Conservation (phyloP, 805 yeast genomes). For the Wickerhamomyces sydowiorum region DNA sequence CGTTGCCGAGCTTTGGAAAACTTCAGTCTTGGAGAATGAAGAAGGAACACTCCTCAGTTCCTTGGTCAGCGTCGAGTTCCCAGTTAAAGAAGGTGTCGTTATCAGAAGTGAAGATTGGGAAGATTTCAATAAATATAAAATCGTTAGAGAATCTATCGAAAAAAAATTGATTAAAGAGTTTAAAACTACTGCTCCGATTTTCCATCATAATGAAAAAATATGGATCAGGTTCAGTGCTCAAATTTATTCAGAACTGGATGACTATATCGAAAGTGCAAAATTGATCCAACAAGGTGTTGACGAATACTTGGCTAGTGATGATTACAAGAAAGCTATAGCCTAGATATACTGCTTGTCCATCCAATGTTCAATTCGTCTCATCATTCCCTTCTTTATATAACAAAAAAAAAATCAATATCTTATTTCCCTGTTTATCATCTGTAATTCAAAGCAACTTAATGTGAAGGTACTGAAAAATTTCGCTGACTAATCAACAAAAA, state of each 20-base stretch:
- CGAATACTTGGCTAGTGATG: conserved; percentile 12
- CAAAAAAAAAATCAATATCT: no score
- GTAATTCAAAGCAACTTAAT: no score
- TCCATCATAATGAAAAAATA: conserved; percentile 32
- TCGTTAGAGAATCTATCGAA: conserved; percentile 17
- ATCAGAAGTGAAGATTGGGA: conserved; percentile 13
- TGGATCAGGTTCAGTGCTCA: conserved; percentile 55
- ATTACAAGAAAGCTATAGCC: not conserved
- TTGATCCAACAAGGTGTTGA: conserved; percentile 29
- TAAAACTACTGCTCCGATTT: conserved; percentile 45
- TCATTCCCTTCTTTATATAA: no score
- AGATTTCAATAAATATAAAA: conserved; percentile 9
- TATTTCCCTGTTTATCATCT: no score
- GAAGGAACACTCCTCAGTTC: conserved; percentile 32
- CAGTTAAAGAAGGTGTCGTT: conserved; percentile 20
- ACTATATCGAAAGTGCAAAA: conserved; percentile 42
- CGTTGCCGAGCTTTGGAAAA: conserved; percentile 35
- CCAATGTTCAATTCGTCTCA: no score
- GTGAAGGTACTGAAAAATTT: no score
- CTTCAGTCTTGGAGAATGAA: conserved; percentile 30
- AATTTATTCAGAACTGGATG: conserved; percentile 50
- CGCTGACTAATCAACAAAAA: not conserved
- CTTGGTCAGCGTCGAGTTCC: conserved; percentile 39
- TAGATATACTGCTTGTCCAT: no score
- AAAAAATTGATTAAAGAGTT: conserved; percentile 21